A percentile compares a stretch with the other conserved stretches of the same genome.
phyloP scores from a whole-genome alignment of 2,329 filamentous ascomycete genomes.

The Sclerotiophoma versabilis region DNA sequence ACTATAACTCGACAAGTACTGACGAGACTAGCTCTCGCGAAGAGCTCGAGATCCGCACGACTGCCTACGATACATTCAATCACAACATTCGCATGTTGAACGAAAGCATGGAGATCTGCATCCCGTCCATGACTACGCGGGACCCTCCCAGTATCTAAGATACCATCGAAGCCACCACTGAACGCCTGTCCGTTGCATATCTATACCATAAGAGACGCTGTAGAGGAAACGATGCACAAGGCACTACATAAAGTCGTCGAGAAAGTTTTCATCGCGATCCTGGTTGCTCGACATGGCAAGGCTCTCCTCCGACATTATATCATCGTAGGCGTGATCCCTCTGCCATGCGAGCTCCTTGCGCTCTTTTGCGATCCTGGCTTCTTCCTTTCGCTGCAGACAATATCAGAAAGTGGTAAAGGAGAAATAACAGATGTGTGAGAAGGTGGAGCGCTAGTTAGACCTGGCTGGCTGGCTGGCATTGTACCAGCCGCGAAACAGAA shows the following conservation, averaged over 20 bases:
- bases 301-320: conserved; percentile 84
- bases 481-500: background rate
- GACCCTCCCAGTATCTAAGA: conserved; percentile 17
- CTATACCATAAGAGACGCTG: conserved; percentile 7
- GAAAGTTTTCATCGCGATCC: conserved; percentile 76
- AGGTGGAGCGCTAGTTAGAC: too few species aligned
- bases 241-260: conserved; percentile 76
- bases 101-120: conserved; percentile 71
- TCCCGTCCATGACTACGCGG: conserved; percentile 45
- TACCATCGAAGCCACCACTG: conserved; percentile 4
- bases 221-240: background rate
- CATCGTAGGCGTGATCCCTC: conserved; percentile 98
- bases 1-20: background rate
- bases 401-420: conserved; percentile 13
- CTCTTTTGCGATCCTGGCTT: conserved; percentile 76
- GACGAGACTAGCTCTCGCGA: conserved; percentile 30
- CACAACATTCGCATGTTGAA: conserved; percentile 77
- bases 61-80: conserved; percentile 68
- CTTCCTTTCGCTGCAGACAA: conserved; percentile 72
- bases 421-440: too few species aligned
- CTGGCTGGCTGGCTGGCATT: too few species aligned
- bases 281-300: conserved; percentile 83
- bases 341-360: conserved; percentile 89
- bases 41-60: conserved; percentile 42
- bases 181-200: conserved; percentile 14